Conservation (phyloP, 176 grass and related monocot genomes). For the Oryza brachyantha region DNA sequence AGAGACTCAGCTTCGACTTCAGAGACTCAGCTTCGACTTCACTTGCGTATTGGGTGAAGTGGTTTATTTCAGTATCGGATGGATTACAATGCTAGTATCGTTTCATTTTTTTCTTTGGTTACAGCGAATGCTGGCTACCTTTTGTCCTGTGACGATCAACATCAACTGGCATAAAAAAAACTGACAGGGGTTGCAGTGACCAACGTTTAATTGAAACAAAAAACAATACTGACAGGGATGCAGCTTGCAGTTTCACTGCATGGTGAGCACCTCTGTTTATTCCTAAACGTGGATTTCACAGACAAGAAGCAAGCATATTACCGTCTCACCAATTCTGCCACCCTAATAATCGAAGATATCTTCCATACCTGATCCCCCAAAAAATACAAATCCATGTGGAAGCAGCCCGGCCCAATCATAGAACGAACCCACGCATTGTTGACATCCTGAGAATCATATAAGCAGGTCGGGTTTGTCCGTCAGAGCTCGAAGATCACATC, state of each 20-base stretch:
- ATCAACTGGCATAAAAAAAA: not conserved
- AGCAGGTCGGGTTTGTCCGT: constrained; percentile 2
- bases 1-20: not conserved
- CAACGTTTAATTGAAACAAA: not conserved
- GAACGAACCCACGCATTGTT: not conserved
- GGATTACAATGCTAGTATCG: not conserved
- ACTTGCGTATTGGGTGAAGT: not conserved
- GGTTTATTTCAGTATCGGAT: not conserved
- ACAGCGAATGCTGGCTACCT: not conserved
- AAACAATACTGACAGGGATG: not conserved
- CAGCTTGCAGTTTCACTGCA: not conserved
- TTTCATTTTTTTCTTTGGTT: not conserved
- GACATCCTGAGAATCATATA: not conserved
- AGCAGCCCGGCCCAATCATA: not conserved
- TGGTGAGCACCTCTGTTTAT: not conserved
- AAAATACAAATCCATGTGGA: not conserved
- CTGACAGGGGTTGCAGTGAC: not conserved
- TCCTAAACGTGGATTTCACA: no score
- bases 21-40: not conserved
- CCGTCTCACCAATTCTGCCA: not conserved
- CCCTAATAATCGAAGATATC: not conserved
- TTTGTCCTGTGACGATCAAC: not conserved
- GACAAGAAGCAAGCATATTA: not conserved
- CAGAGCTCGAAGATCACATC: constrained; percentile 3
- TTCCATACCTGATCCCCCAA: constrained; percentile 7